Evolutionary conservation across 2,329 filamentous ascomycete genomes (phyloP).

Genomic region (Colletotrichum navitas): DNA sequence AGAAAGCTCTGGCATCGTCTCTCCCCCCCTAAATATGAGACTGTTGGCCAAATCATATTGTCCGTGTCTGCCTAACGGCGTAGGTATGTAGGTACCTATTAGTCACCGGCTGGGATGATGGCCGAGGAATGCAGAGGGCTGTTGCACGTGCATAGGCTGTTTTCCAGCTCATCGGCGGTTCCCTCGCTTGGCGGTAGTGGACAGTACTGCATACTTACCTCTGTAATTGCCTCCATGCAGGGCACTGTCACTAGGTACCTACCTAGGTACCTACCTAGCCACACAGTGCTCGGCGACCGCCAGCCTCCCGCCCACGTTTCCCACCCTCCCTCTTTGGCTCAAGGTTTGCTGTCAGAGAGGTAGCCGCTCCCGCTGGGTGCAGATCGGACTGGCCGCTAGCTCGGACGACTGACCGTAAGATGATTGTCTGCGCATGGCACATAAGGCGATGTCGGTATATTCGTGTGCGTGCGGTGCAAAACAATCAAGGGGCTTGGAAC

Average conservation of each 20-base stretch:
- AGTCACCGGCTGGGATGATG: slow-evolving; percentile 10
- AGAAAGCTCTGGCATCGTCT: neutral
- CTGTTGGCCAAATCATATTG: slow-evolving; percentile 25
- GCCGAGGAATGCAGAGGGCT: slow-evolving; percentile 23
- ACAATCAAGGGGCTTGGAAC: slow-evolving; percentile 9
- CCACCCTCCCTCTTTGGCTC: slow-evolving; percentile 5
- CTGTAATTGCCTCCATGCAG: slow-evolving; percentile 5
- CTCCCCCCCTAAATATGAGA: slow-evolving; percentile 20
- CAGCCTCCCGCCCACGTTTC: slow-evolving; percentile 8
- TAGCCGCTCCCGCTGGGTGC: slow-evolving; percentile 15
- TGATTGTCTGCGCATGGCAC: neutral
- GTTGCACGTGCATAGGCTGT: slow-evolving; percentile 19
- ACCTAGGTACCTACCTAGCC: neutral
- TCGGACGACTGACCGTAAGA: slow-evolving; percentile 27
- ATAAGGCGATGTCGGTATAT: neutral
- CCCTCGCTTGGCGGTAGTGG: slow-evolving; percentile 17
- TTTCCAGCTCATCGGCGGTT: slow-evolving; percentile 18
- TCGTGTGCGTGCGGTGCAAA: neutral
- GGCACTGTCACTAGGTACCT: neutral
- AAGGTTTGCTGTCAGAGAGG: slow-evolving; percentile 25
- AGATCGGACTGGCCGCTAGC: slow-evolving; percentile 35
- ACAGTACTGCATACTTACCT: neutral
- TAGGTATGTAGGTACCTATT: neutral
- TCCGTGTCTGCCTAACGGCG: slow-evolving; percentile 10
- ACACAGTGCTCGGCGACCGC: slow-evolving; percentile 20